Evolutionary conservation across 371 early-diverging fungal genomes (phyloP), one percentile per base, ranked within the genome.

Genomic region (Neoconidiobolus thromboides): DNA sequence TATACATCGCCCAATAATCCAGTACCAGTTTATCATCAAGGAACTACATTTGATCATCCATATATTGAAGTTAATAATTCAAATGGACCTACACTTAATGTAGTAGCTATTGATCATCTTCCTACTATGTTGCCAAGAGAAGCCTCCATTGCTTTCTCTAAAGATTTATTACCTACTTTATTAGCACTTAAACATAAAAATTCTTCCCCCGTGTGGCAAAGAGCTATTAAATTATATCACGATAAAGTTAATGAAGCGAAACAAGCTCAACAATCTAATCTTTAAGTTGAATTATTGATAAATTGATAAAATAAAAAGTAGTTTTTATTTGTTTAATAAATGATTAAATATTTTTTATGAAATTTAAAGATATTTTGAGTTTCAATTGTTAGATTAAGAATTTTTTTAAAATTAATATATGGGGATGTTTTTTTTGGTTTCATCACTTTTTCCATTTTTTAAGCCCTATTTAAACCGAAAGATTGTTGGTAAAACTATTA

Each of bases 1-100:
- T 86, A 90, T 26, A 94, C 91, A 68, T 94, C 93, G 72, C 93
- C 95, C 26, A 80, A 91, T 76, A 96, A 96, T 73, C 97, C 97
- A 43, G 80, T 96, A 57, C 97, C 95, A 36, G 81, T 96, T 52
- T 96, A 96, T 78, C 70, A 74, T 46, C 73, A 82, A 69, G 81
- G 83, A 73, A 91, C 94, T 36, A 90, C 93, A 10, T 96, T 96
- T 73, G 90, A 89, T 66, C 79, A 89, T 56, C 93, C 97, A 41
- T 81, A 85, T 36, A 71, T 93, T 40, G 70, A 70, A 47, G 85
- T 93, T 4, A 64, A 68, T 69, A 72, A 60, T 1, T 9, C 41
- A 14, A 36, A 48, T 52, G 5, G 5, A 7, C 46, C 38, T 36
- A 51, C 85, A 15, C 68, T 95, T 65, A 87, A 93, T 50, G 87